Percentiles rank a stretch among this genome's conserved stretches.
Conservation (phyloP, 1,139 yeast species). For the Nakaseomyces uthaithaninus region DNA sequence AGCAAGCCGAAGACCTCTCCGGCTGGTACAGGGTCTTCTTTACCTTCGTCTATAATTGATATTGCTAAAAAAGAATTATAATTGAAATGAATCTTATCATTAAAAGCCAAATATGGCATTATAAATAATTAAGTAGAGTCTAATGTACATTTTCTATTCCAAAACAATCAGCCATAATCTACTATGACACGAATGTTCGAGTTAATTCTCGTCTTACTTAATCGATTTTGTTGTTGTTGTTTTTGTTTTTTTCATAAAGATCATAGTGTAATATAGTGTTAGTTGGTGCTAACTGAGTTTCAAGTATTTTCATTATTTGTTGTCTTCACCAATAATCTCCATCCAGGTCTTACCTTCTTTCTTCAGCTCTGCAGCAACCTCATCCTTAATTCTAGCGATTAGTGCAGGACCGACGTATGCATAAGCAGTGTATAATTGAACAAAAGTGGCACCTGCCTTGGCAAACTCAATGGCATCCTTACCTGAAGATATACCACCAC, state of each 20-base stretch:
- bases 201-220: too few species aligned
- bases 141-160: too few species aligned
- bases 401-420: constrained; percentile 92
- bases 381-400: constrained; percentile 70
- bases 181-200: too few species aligned
- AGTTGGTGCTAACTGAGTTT: background rate
- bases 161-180: too few species aligned
- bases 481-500: constrained; percentile 87
- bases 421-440: constrained; percentile 80
- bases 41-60: too few species aligned
- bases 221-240: too few species aligned
- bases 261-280: background rate
- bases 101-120: constrained; percentile 2
- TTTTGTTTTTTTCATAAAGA: background rate
- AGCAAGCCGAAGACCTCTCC: too few species aligned
- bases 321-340: constrained; percentile 58
- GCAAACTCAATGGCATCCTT: constrained; percentile 87
- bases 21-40: too few species aligned
- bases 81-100: constrained; percentile 6
- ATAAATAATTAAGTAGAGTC: background rate
- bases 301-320: constrained; percentile 19
- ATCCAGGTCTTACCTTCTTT: constrained; percentile 80
- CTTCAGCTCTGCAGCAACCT: constrained; percentile 55
- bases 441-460: constrained; percentile 83
- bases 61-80: too few species aligned